phyloP scores from a whole-genome alignment of 306 rosid genomes.

The Malus domestica region DNA sequence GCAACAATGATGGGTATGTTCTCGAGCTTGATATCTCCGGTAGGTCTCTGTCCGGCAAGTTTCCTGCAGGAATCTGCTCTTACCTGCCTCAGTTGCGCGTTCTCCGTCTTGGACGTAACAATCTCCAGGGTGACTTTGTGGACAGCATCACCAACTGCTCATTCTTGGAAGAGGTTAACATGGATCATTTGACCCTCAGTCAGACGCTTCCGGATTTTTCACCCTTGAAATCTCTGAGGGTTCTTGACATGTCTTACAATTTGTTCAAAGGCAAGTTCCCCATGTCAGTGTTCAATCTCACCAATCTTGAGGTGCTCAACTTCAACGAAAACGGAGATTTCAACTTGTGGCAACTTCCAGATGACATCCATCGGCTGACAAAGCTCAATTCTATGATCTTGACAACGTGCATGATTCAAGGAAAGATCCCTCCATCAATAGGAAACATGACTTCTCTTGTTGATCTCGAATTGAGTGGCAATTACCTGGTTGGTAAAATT shows the following conservation, averaged over 20 bases:
- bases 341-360: constrained; percentile 60
- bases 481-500: constrained; percentile 53
- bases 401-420: constrained; percentile 59
- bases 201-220: constrained; percentile 73
- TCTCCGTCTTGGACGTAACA: constrained; percentile 44
- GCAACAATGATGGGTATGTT: constrained; percentile 46
- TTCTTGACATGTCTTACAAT: constrained; percentile 74
- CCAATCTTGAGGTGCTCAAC: constrained; percentile 53
- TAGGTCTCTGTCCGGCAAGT: constrained; percentile 51
- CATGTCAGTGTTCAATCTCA: constrained; percentile 64
- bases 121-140: constrained; percentile 41
- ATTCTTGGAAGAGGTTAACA: constrained; percentile 46
- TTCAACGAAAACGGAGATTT: constrained; percentile 64
- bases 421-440: constrained; percentile 64
- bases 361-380: constrained; percentile 30
- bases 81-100: constrained; percentile 55
- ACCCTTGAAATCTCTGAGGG: constrained; percentile 38
- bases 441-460: constrained; percentile 70
- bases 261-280: constrained; percentile 65
- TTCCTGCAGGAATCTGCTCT: constrained; percentile 55
- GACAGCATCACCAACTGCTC: constrained; percentile 52
- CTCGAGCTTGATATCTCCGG: constrained; percentile 42
- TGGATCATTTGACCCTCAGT: constrained; percentile 36
- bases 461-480: constrained; percentile 81
- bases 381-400: constrained; percentile 52